phyloP scores from a whole-genome alignment of 176 grass and related monocot species.

The Phoenix roebelenii region DNA sequence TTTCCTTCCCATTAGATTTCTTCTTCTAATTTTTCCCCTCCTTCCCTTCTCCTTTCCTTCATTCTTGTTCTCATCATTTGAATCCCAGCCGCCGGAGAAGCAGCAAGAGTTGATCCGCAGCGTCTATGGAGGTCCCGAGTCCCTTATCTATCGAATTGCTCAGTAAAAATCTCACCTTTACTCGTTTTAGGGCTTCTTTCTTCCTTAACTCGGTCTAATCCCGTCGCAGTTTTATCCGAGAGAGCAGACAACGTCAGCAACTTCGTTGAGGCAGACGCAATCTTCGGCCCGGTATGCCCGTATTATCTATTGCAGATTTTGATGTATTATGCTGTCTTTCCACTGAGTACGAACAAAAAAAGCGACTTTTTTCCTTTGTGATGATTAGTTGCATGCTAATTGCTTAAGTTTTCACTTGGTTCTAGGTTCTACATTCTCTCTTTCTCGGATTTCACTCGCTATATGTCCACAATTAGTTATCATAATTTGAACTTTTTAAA shows the following conservation, averaged over 20 bases:
- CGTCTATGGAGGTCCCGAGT: conserved; percentile 43
- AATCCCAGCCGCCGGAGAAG: conserved; percentile 70
- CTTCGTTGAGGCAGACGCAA: conserved; percentile 50
- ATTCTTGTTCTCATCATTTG: conserved; percentile 4
- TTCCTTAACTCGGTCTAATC: conserved; percentile 1
- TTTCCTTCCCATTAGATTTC: not conserved
- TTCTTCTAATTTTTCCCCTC: not conserved
- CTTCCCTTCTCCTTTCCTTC: not conserved
- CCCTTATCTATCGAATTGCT: too few species aligned
- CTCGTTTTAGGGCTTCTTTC: not conserved
- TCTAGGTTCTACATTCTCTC: too few species aligned
- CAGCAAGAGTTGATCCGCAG: conserved; percentile 69
- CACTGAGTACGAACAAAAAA: too few species aligned
- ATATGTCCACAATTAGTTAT: too few species aligned
- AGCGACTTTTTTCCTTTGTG: too few species aligned
- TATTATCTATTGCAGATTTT: too few species aligned
- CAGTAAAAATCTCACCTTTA: too few species aligned
- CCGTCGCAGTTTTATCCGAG: conserved; percentile 52
- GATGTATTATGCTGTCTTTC: too few species aligned
- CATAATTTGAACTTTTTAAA: too few species aligned
- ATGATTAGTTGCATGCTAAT: too few species aligned
- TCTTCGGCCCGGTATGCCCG: conserved; percentile 61
- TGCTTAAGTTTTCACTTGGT: too few species aligned
- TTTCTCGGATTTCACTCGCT: too few species aligned
- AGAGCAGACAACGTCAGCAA: conserved; percentile 70